Evolutionary conservation across 1,139 yeast genomes (phyloP).

Genomic region (Hansenula sp.): DNA sequence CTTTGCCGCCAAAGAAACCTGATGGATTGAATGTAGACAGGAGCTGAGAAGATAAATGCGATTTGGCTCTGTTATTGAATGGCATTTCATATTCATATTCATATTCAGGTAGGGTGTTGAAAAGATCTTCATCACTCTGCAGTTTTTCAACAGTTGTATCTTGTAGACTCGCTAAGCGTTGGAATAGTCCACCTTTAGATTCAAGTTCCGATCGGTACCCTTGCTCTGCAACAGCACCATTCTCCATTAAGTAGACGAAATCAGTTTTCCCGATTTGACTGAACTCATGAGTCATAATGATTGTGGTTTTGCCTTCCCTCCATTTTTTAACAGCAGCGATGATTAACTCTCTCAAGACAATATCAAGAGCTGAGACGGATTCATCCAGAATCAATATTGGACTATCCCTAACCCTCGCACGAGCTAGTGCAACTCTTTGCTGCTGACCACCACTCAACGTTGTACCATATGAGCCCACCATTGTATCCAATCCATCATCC

Average conservation of each 20-base stretch:
- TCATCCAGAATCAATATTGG: conserved; percentile 83
- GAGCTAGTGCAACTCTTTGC: conserved; percentile 78
- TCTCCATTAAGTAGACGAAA: conserved; percentile 50
- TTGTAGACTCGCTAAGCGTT: conserved; percentile 15
- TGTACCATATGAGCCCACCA: conserved; percentile 41
- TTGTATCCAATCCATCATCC: conserved; percentile 53
- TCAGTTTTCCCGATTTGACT: conserved; percentile 52
- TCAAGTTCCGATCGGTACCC: conserved; percentile 38
- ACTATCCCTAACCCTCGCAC: conserved; percentile 71
- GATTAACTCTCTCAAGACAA: conserved; percentile 38
- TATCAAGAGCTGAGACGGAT: conserved; percentile 77
- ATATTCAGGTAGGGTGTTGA: neutral
- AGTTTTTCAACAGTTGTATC: conserved; percentile 7
- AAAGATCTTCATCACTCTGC: neutral
- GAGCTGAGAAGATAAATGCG: conserved; percentile 16
- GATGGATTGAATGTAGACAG: conserved; percentile 17
- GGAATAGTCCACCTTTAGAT: conserved; percentile 11
- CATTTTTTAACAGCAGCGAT: conserved; percentile 49
- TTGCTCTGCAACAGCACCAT: conserved; percentile 47
- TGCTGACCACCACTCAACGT: conserved; percentile 88
- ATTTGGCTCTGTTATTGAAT: conserved; percentile 5
- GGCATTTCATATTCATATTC: neutral
- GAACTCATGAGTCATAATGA: conserved; percentile 77
- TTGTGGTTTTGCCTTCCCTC: conserved; percentile 70
- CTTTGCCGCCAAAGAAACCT: conserved; percentile 7